phyloP scores from a whole-genome alignment of 2,329 filamentous ascomycete species.

The Neurospora sp. region DNA sequence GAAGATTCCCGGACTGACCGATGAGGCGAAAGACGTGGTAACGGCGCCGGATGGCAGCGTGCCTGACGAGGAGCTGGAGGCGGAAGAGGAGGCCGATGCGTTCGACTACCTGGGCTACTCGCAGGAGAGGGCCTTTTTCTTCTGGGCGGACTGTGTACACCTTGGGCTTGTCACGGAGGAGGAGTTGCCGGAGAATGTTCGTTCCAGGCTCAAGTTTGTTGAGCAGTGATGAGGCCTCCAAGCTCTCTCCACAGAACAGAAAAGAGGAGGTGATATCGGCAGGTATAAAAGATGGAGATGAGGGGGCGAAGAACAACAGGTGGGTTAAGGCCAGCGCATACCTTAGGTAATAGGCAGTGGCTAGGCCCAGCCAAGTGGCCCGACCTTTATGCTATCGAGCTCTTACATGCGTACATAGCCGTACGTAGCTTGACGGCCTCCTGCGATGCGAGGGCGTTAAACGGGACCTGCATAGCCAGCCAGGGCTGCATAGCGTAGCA shows the following conservation, averaged over 20 bases:
- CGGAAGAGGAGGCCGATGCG: conserved; percentile 54
- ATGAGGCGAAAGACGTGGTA: conserved; percentile 17
- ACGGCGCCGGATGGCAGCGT: conserved; percentile 13
- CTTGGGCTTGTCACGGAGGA: conserved; percentile 65
- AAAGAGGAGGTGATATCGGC: background rate
- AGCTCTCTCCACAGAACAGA: background rate
- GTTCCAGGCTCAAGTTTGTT: conserved; percentile 56
- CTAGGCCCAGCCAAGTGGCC: background rate
- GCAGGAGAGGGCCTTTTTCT: conserved; percentile 82
- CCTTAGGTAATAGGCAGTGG: background rate
- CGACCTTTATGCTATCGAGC: background rate
- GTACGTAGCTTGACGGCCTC: background rate
- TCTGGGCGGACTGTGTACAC: conserved; percentile 81
- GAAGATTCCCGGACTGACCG: conserved; percentile 60
- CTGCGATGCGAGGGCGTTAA: background rate
- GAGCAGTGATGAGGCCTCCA: conserved; percentile 27
- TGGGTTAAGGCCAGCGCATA: background rate
- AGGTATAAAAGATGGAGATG: background rate
- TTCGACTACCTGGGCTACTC: conserved; percentile 93
- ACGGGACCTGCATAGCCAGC: background rate
- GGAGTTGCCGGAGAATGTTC: conserved; percentile 63
- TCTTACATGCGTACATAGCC: background rate
- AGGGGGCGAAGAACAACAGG: background rate
- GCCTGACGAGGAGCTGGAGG: conserved; percentile 29
- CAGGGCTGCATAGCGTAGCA: background rate